Conservation (phyloP, 371 early-diverging fungal species). For the Actinomortierella ambigua region DNA sequence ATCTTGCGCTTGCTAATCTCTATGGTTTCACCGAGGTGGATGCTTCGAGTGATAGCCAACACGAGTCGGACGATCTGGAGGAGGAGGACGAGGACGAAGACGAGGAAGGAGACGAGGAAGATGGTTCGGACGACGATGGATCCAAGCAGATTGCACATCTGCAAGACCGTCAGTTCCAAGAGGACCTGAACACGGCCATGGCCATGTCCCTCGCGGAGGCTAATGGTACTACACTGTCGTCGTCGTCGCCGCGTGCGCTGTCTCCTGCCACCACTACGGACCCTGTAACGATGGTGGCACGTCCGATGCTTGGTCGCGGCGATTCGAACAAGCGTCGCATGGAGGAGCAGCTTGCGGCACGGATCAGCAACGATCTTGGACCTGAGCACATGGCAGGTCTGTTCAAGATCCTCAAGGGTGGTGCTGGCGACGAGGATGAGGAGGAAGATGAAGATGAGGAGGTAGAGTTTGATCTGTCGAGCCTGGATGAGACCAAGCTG, state of each 20-base stretch:
- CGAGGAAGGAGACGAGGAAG: conserved; percentile 19
- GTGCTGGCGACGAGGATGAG: conserved; percentile 16
- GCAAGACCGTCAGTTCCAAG: no score
- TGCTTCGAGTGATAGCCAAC: no score
- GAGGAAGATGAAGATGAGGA: conserved; percentile 32
- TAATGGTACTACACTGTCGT: no score
- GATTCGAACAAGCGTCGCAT: conserved; percentile 47
- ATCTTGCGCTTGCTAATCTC: conserved; percentile 30
- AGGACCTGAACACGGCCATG: no score
- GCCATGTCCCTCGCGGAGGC: no score
- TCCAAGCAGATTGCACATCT: not conserved
- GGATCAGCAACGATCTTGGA: conserved; percentile 37
- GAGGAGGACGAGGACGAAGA: conserved; percentile 13
- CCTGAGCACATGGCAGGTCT: conserved; percentile 38
- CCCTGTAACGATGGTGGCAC: conserved; percentile 1
- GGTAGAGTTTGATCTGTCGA: conserved; percentile 34
- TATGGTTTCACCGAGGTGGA: conserved; percentile 29
- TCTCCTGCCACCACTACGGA: no score
- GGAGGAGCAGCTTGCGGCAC: conserved; percentile 33
- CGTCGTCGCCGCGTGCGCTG: no score
- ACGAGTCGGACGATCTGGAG: conserved; percentile 9
- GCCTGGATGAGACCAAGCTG: conserved; percentile 33
- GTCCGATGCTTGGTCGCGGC: conserved; percentile 6
- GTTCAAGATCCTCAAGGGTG: conserved; percentile 31
- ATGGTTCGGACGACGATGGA: conserved; percentile 6